These are phyloP conservation scores for Chimonanthus praecox DNA, from an alignment of 164 flowering plant genomes.

Conservation along the genomic window DNA sequence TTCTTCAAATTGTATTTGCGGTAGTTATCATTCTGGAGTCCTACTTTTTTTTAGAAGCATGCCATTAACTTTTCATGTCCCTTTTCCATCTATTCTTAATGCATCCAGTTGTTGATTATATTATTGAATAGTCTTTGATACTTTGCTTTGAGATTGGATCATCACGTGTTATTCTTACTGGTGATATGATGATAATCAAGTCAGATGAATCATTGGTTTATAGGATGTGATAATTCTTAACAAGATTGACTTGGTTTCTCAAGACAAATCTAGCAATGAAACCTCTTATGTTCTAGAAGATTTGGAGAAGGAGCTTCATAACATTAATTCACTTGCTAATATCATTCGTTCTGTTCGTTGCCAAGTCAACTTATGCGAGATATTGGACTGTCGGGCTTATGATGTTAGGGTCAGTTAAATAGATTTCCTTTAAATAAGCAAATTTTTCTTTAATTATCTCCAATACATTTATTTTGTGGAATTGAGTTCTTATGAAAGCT, in stretches of 20 bases:
- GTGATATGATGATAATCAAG: neutral
- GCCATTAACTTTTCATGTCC: neutral
- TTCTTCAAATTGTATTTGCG: constrained; percentile 88
- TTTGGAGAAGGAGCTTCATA: constrained; percentile 70
- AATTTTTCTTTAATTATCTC: constrained; percentile 1
- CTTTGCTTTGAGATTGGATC: neutral
- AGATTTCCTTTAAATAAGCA: neutral
- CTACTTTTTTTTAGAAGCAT: constrained; percentile 3
- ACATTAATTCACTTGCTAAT: constrained; percentile 72
- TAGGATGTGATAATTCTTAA: constrained; percentile 91
- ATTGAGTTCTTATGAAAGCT: neutral
- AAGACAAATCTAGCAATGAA: constrained; percentile 32
- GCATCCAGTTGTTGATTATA: neutral
- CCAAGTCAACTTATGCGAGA: constrained; percentile 76
- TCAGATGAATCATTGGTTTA: constrained; percentile 11
- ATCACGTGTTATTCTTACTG: neutral
- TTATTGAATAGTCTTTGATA: neutral
- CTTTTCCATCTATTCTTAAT: neutral
- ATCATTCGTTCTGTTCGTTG: constrained; percentile 68
- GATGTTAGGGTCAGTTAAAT: constrained; percentile 57
- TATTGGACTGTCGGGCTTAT: constrained; percentile 72
- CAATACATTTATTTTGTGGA: neutral
- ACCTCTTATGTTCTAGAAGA: constrained; percentile 35
- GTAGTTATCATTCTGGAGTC: constrained; percentile 29
- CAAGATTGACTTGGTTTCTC: constrained; percentile 86